Evolutionary conservation across 257 asterid species (phyloP).

Genomic region (Eustoma russellianum): DNA sequence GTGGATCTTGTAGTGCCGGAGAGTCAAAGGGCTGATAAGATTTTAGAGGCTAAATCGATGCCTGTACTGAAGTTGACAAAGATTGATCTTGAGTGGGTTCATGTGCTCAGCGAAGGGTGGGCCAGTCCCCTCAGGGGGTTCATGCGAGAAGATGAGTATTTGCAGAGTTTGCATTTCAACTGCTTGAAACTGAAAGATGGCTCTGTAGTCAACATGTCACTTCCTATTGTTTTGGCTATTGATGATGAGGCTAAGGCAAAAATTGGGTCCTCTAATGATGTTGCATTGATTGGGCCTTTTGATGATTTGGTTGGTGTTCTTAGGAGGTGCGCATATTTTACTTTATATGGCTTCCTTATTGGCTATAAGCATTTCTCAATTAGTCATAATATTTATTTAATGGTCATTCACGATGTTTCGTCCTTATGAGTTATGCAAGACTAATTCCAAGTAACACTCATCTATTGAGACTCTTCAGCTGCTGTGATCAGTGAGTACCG

Average conservation of each 20-base stretch:
- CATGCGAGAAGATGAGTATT: constrained; percentile 78
- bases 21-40: constrained; percentile 26
- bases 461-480: no score
- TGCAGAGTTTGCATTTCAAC: constrained; percentile 85
- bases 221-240: constrained; percentile 75
- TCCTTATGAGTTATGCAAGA: not conserved
- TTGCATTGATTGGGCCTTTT: constrained; percentile 52
- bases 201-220: constrained; percentile 59
- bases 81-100: constrained; percentile 88
- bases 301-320: constrained; percentile 54
- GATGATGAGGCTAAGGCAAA: constrained; percentile 47
- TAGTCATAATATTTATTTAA: not conserved
- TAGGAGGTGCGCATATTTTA: constrained; percentile 34
- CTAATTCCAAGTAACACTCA: no score
- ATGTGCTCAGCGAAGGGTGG: constrained; percentile 90
- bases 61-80: constrained; percentile 45
- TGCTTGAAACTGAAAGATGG: constrained; percentile 59
- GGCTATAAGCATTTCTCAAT: not conserved
- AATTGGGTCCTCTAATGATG: constrained; percentile 34
- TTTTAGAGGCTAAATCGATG: constrained; percentile 46
- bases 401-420: not conserved
- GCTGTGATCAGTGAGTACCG: no score
- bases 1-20: constrained; percentile 73
- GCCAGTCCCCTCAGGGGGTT: constrained; percentile 77
- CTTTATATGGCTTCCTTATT: not conserved